Conservation (phyloP, 2,329 filamentous ascomycete species). For the Aaosphaeria arxii region DNA sequence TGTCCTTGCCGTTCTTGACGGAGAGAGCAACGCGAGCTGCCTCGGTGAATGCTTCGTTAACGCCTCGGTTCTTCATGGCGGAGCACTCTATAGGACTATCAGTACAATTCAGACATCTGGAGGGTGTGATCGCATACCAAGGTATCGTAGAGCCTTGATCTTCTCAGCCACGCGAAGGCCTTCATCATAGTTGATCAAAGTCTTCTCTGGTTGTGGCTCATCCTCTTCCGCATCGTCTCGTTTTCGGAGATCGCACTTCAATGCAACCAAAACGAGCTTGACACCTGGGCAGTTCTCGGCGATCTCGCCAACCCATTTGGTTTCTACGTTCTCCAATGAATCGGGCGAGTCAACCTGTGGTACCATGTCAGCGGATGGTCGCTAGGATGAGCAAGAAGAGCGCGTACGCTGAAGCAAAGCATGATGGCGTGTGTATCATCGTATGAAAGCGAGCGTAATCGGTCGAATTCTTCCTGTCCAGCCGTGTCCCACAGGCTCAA, state of each 20-base stretch:
- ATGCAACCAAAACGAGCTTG: conserved; percentile 88
- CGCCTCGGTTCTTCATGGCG: conserved; percentile 94
- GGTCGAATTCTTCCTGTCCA: conserved; percentile 98
- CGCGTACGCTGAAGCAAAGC: conserved; percentile 78
- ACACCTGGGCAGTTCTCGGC: conserved; percentile 96
- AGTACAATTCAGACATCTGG: not conserved
- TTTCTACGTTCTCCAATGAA: conserved; percentile 96
- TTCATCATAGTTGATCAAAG: conserved; percentile 85
- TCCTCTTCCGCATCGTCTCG: conserved; percentile 60
- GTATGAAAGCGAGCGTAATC: conserved; percentile 90
- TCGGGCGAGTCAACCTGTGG: conserved; percentile 80
- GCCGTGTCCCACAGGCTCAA: conserved; percentile 98
- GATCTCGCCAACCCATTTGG: conserved; percentile 98
- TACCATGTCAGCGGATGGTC: not conserved
- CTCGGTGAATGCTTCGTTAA: conserved; percentile 98
- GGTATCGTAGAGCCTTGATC: conserved; percentile 89
- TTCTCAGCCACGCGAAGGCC: conserved; percentile 86
- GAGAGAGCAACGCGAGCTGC: conserved; percentile 85
- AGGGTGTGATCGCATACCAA: conserved; percentile 53
- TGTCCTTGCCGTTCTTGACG: conserved; percentile 51
- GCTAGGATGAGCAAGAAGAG: not conserved
- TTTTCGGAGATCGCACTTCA: conserved; percentile 96
- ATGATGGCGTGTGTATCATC: conserved; percentile 98
- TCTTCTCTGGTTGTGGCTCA: conserved; percentile 43
- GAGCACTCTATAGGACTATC: conserved; percentile 73